Evolutionary conservation across 2,329 filamentous ascomycete species (phyloP).

Genomic region (Pseudohalonectria lignicola): DNA sequence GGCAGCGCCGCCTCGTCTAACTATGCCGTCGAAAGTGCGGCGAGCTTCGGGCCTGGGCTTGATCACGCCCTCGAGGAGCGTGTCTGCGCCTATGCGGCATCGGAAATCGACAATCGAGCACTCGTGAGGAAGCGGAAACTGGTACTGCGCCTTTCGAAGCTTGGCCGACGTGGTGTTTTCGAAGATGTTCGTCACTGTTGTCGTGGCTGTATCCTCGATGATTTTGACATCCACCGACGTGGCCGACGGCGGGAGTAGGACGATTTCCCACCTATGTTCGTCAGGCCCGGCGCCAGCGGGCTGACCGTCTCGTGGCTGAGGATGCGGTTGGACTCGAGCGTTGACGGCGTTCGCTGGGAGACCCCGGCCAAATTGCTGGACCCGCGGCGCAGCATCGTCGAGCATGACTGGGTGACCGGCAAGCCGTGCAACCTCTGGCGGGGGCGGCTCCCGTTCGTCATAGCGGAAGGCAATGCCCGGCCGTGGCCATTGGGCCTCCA

Average conservation of each 20-base stretch:
- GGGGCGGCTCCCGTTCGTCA: no score
- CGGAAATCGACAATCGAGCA: slow-evolving; percentile 15
- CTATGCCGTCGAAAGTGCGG: not conserved
- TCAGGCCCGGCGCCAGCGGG: no score
- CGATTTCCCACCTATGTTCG: no score
- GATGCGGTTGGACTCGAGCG: no score
- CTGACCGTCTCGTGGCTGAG: no score
- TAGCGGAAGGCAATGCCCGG: no score
- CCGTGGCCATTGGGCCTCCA: no score
- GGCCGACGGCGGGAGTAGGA: slow-evolving; percentile 3
- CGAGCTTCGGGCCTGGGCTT: slow-evolving; percentile 12
- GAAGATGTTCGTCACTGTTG: slow-evolving; percentile 13
- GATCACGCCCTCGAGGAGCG: slow-evolving; percentile 10
- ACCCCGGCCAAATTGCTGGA: no score
- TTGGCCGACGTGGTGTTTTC: slow-evolving; percentile 11
- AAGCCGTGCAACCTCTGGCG: no score
- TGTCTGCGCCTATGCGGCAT: slow-evolving; percentile 12
- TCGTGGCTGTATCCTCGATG: slow-evolving; percentile 12
- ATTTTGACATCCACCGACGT: slow-evolving; percentile 13
- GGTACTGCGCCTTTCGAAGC: slow-evolving; percentile 14
- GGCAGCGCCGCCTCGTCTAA: not conserved
- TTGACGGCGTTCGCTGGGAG: no score
- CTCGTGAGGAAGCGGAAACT: slow-evolving; percentile 13
- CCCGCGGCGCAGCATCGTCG: no score
- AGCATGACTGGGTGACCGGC: no score